A percentile compares a stretch with the other conserved stretches of the same genome.
Conservation (phyloP, 106 monocot genomes). For the Dendrobium chrysotoxum region DNA sequence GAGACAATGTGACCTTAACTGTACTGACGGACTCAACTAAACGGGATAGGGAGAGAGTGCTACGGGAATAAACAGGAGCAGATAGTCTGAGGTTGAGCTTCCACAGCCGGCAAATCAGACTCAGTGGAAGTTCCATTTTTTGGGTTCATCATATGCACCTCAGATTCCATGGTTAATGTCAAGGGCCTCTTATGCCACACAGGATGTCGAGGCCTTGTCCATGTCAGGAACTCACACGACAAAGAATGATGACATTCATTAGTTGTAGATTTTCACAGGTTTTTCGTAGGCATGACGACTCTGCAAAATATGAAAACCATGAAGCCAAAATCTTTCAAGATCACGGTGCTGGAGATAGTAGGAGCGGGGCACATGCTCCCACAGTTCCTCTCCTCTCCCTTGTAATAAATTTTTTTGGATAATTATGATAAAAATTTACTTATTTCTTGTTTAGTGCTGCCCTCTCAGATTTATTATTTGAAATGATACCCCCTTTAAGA, state of each 20-base stretch:
- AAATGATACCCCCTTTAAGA: no score
- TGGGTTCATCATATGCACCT: not conserved
- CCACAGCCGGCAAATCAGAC: not conserved
- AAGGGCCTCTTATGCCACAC: not conserved
- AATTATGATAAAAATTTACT: not conserved
- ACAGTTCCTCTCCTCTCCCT: not conserved
- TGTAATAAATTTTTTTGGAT: not conserved
- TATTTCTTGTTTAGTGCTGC: no score
- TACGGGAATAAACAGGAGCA: not conserved
- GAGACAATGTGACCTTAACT: not conserved
- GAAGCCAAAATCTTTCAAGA: not conserved
- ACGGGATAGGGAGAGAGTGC: not conserved
- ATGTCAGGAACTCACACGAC: not conserved
- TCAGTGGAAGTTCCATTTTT: not conserved
- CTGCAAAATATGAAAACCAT: conserved; percentile 25
- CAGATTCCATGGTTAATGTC: not conserved
- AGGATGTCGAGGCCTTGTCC: not conserved
- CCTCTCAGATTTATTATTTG: no score
- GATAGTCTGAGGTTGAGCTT: not conserved
- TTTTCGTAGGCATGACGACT: conserved; percentile 84
- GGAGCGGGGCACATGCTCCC: no score
- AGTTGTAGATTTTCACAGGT: conserved; percentile 96
- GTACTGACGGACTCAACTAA: not conserved
- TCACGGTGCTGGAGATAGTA: not conserved
- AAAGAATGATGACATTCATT: conserved; percentile 6